Base-by-base conservation (phyloP, 2,329 filamentous ascomycete genomes). In the Penicillium sp. region DNA sequence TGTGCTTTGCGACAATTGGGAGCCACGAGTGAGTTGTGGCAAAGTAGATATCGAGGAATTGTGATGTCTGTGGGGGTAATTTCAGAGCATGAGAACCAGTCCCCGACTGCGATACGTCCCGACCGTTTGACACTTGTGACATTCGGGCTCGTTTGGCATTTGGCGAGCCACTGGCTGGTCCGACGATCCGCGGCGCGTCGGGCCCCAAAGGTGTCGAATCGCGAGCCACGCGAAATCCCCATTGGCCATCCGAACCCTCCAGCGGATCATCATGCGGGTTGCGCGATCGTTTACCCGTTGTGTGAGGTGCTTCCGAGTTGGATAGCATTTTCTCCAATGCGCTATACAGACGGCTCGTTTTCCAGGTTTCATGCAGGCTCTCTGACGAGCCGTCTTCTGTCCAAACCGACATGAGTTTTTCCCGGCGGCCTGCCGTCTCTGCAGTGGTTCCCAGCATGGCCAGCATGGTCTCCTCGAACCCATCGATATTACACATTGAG, bases 21-120 rank as follows among this genome's bases (percentile, higher is more conserved):
- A 87, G 80, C 85, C 85, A 87, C 28, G 80, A 81, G 65, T 87
- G 84, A 0, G 83, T 85, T 58, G 82, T 81, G 0, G 83, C 80
- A 63, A 86, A 86, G 65, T 86, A 87, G 11, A 82, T 76, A 66
- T 87, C 84, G 38, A 87, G 73, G 6, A 86, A 73, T 16, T 78
- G 76, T 70, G 84, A 84, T 8, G 83, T 79, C 57, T 83, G 79
- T 28, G 75, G 66, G 13, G 85, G 85, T 11, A 87, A 75, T 40
- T 73, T 70, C 40, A 76, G 68, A 13, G 64, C 48, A 35, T 65
- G 64, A 2, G 30, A 37, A 40, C 53, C 55, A 40, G 35, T 63
- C 11, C 52, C 35, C 5, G 61, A 42, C 11, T 60, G 62, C 8
- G 61, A 43, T 11, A 43, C 26, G 30, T 37, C 26, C 13, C 54